These are phyloP conservation scores for Fonsecaea nubica DNA, from an alignment of 2,329 filamentous ascomycete species.

Conservation along the genomic window DNA sequence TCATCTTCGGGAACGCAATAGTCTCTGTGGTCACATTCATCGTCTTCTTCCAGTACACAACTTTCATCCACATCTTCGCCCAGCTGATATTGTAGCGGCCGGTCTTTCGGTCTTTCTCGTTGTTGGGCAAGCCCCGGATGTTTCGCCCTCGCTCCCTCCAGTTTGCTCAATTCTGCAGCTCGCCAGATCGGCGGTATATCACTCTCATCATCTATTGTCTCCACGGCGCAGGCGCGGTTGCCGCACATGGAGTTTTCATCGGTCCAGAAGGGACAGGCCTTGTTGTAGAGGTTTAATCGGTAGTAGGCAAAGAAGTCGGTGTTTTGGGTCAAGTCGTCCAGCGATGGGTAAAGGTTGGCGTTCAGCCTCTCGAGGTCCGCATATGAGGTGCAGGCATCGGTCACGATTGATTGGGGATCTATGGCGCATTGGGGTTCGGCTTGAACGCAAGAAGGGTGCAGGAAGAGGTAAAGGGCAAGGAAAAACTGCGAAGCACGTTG, in stretches of 20 bases:
- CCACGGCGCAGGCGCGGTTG: slow-evolving; percentile 94
- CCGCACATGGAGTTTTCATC: slow-evolving; percentile 94
- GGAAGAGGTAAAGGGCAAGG: slow-evolving; percentile 35
- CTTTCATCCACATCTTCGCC: slow-evolving; percentile 90
- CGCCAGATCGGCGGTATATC: slow-evolving; percentile 93
- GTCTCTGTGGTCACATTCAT: slow-evolving; percentile 94
- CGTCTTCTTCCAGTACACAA: slow-evolving; percentile 96
- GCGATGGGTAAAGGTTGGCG: slow-evolving; percentile 72
- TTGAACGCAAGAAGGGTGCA: slow-evolving; percentile 27
- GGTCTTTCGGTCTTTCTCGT: slow-evolving; percentile 68
- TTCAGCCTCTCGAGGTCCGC: slow-evolving; percentile 87
- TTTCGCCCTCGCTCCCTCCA: slow-evolving; percentile 87
- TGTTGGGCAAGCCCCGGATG: slow-evolving; percentile 82
- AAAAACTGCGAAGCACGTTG: slow-evolving; percentile 36
- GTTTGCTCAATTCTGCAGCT: slow-evolving; percentile 86
- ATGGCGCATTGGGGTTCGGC: slow-evolving; percentile 54
- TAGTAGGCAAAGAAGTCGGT: slow-evolving; percentile 99
- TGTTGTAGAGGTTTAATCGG: slow-evolving; percentile 91
- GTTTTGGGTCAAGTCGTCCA: slow-evolving; percentile 80
- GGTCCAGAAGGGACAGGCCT: slow-evolving; percentile 93
- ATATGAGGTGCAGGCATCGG: slow-evolving; percentile 94
- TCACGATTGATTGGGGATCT: slow-evolving; percentile 85
- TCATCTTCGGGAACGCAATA: slow-evolving; percentile 98
- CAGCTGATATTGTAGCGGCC: slow-evolving; percentile 79
- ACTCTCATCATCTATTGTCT: slow-evolving; percentile 92